These are phyloP conservation scores for Mucor indicus DNA, from an alignment of 371 early-diverging fungal genomes.

Conservation along the genomic window DNA sequence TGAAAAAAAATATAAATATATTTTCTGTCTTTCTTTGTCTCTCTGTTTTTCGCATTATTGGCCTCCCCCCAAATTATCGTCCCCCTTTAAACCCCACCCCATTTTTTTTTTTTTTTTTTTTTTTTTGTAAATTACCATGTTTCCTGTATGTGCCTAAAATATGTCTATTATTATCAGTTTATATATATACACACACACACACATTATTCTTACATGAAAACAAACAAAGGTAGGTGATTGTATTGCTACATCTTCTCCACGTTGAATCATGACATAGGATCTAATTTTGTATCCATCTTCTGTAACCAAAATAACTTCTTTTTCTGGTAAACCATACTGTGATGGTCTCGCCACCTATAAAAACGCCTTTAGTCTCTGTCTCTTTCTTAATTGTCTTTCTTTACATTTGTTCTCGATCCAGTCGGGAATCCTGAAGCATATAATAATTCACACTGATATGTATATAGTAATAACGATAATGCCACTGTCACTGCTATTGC, in stretches of 20 bases:
- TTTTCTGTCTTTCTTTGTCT: background rate
- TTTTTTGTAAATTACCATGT: constrained; percentile 63
- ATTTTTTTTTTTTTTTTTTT: background rate
- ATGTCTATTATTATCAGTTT: background rate
- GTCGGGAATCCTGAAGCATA: constrained; percentile 46
- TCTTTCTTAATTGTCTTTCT: background rate
- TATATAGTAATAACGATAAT: constrained; percentile 28
- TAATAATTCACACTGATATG: constrained; percentile 43
- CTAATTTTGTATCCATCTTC: constrained; percentile 74
- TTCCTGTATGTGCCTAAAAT: constrained; percentile 87
- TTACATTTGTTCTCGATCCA: constrained; percentile 42
- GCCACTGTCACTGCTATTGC: constrained; percentile 24
- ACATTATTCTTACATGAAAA: constrained; percentile 64
- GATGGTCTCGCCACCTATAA: constrained; percentile 71
- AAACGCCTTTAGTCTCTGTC: background rate
- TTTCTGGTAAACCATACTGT: constrained; percentile 66
- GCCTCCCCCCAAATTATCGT: too few species aligned
- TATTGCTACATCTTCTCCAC: constrained; percentile 48
- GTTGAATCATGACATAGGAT: constrained; percentile 74
- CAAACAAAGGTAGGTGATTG: constrained; percentile 75
- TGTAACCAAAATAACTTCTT: constrained; percentile 77
- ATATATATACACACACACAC: background rate
- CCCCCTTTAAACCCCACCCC: too few species aligned
- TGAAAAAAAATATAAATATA: constrained; percentile 3
- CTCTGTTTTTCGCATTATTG: background rate